Base-by-base conservation (phyloP, 2,329 filamentous ascomycete species). In the Escovopsis sp. region DNA sequence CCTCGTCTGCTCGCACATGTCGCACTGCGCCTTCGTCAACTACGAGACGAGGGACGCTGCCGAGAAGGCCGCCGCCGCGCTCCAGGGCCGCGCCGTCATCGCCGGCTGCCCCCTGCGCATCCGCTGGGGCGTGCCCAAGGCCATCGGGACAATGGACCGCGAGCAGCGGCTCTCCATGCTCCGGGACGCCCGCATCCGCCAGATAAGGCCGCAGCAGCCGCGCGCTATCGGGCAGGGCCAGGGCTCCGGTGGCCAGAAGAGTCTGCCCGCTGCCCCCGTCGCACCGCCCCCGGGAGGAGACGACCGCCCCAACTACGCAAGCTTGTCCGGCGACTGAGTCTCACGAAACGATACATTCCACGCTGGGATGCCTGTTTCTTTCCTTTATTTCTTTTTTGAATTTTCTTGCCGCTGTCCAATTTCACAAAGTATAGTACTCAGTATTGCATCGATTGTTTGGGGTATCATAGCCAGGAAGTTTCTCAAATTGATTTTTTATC, bases 1-100 rank as follows among this genome's bases (percentile, higher is more conserved):
- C 24, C 66, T 98, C 13, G 81, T 98, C 32, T 96, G 91, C 62
- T 95, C 88, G 7, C 91, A 98, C 64, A 87, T 94, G 67, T 89
- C 89, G 13, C 91, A 96, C 57, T 96, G 88, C 59, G 91, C 91
- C 1, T 98, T 96, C 57, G 71, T 98, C 63, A 98, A 98, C 64
- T 98, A 86, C 58, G 79, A 87, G 51, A 84, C 81, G 3, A 75
- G 91, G 43, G 78, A 85, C 47, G 81, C 75, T 1, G 91, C 93
- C 0, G 91, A 98, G 63, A 79, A 74, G 44, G 93, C 93, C 0
- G 85, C 91, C 0, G 76, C 77, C 30, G 76, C 84, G 15, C 89
- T 86, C 51, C 82, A 94, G 59, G 91, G 93, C 6, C 83, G 82
- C 47, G 86, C 87, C 0, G 76, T 96, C 7, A 84, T 98, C 52